Percentiles rank a stretch among this genome's conserved stretches.
phyloP scores from a whole-genome alignment of 495 filamentous ascomycete genomes.

The Trichocladium antarcticum region DNA sequence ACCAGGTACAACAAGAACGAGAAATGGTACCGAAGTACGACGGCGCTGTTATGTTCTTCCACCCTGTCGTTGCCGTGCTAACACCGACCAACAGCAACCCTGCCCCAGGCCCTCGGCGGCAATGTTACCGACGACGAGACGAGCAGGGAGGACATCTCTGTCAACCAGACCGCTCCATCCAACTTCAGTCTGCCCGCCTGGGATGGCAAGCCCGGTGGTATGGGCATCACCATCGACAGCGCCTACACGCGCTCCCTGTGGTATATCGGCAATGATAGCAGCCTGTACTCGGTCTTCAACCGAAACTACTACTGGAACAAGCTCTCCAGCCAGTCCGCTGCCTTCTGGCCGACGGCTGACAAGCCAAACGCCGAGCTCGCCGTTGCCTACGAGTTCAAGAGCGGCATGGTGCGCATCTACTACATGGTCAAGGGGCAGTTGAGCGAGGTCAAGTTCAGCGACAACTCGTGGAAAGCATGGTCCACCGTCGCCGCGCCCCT shows the following conservation, averaged over 20 bases:
- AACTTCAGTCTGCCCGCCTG: constrained; percentile 27
- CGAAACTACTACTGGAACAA: constrained; percentile 19
- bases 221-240: constrained; percentile 25
- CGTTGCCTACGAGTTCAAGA: constrained; percentile 15
- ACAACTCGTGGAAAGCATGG: constrained; percentile 17
- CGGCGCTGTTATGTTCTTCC: not conserved
- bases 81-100: constrained; percentile 17
- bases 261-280: constrained; percentile 30
- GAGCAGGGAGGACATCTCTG: constrained; percentile 7
- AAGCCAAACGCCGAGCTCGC: constrained; percentile 23
- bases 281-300: constrained; percentile 21
- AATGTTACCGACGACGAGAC: constrained; percentile 17
- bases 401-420: constrained; percentile 24
- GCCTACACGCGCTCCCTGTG: constrained; percentile 21
- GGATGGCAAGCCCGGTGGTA: constrained; percentile 16
- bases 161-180: constrained; percentile 18
- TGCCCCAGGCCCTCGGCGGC: constrained; percentile 21
- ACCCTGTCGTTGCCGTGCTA: not conserved
- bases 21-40: constrained; percentile 22
- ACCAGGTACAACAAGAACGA: constrained; percentile 15
- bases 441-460: constrained; percentile 24
- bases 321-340: constrained; percentile 13
- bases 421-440: constrained; percentile 25
- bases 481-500: constrained; percentile 4
- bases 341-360: constrained; percentile 29